These are phyloP conservation scores for Vanrija pseudolonga DNA, from an alignment of 1,284 basidiomycete species.

Conservation along the genomic window DNA sequence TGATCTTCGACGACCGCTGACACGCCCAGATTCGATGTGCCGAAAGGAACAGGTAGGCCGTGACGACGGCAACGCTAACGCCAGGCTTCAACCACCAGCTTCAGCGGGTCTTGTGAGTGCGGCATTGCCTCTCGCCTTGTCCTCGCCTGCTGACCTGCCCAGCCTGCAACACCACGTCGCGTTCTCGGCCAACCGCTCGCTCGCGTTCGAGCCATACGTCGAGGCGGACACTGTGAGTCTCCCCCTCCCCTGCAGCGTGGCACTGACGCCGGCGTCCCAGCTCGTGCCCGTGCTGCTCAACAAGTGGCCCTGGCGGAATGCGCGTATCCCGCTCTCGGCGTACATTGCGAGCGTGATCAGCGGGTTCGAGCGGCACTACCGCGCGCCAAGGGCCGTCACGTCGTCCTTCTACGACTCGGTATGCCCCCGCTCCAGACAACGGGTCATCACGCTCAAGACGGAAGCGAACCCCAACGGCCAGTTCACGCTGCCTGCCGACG, in stretches of 20 bases:
- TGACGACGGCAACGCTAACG: background rate
- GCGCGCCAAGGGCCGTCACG: constrained; percentile 34
- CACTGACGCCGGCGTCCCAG: constrained; percentile 8
- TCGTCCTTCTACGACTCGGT: constrained; percentile 23
- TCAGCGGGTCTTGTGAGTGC: constrained; percentile 25
- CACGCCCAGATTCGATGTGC: constrained; percentile 39
- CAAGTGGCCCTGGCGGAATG: constrained; percentile 39
- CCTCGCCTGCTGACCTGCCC: too few species aligned
- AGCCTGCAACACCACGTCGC: constrained; percentile 47
- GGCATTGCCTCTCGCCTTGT: background rate
- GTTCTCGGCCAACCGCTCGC: constrained; percentile 34
- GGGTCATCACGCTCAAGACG: constrained; percentile 21
- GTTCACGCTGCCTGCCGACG: constrained; percentile 25
- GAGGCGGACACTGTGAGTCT: constrained; percentile 33
- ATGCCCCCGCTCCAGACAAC: constrained; percentile 23
- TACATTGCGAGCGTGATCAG: constrained; percentile 35
- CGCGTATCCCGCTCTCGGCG: constrained; percentile 42
- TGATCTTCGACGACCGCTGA: background rate
- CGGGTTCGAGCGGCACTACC: constrained; percentile 40
- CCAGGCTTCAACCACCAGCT: constrained; percentile 37
- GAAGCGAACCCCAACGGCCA: constrained; percentile 27
- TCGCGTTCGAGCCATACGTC: constrained; percentile 43
- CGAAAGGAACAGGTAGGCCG: constrained; percentile 31
- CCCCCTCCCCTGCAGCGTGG: background rate
- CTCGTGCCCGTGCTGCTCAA: constrained; percentile 24